phyloP scores from a whole-genome alignment of 352 stramenopile species.

The Phytophthora meadii region DNA sequence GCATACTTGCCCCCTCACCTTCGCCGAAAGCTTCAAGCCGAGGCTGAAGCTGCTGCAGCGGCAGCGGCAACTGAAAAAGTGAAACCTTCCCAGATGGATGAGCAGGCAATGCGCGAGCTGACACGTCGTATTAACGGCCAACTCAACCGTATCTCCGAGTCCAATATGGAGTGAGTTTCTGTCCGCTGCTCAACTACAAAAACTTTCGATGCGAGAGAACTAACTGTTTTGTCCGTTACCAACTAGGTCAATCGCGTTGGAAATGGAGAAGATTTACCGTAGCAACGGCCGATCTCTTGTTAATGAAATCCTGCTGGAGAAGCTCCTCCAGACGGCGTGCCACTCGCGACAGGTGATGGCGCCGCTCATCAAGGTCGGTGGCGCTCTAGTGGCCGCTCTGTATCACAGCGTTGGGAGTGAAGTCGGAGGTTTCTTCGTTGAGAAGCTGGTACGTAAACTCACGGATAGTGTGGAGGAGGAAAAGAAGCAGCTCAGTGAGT shows the following conservation, averaged over 20 bases:
- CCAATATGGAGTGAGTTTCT: constrained; percentile 85
- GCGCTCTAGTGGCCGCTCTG: constrained; percentile 69
- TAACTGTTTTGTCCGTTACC: constrained; percentile 13
- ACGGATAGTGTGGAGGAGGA: constrained; percentile 52
- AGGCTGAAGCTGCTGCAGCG: constrained; percentile 42
- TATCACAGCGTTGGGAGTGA: constrained; percentile 84
- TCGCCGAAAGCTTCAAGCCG: constrained; percentile 67
- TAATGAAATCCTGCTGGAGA: constrained; percentile 77
- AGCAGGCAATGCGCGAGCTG: constrained; percentile 74
- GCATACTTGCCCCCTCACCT: constrained; percentile 90
- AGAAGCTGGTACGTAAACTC: constrained; percentile 75
- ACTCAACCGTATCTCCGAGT: constrained; percentile 92
- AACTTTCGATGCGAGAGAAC: too few relatives aligned
- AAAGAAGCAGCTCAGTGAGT: constrained; percentile 31
- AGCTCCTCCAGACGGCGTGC: constrained; percentile 68
- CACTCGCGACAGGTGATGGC: constrained; percentile 79
- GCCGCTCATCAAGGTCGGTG: constrained; percentile 77
- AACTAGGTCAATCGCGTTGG: constrained; percentile 66
- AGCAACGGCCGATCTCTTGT: constrained; percentile 73
- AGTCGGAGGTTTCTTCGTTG: constrained; percentile 83
- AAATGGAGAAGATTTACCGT: constrained; percentile 86
- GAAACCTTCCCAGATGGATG: constrained; percentile 69
- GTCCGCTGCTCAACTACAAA: background rate
- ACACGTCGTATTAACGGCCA: constrained; percentile 87
- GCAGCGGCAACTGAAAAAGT: constrained; percentile 36